Percentiles rank a stretch among this genome's conserved stretches.
These are phyloP conservation scores for Penicillium psychrofluorescens DNA, from an alignment of 495 filamentous ascomycete genomes.

Conservation along the genomic window DNA sequence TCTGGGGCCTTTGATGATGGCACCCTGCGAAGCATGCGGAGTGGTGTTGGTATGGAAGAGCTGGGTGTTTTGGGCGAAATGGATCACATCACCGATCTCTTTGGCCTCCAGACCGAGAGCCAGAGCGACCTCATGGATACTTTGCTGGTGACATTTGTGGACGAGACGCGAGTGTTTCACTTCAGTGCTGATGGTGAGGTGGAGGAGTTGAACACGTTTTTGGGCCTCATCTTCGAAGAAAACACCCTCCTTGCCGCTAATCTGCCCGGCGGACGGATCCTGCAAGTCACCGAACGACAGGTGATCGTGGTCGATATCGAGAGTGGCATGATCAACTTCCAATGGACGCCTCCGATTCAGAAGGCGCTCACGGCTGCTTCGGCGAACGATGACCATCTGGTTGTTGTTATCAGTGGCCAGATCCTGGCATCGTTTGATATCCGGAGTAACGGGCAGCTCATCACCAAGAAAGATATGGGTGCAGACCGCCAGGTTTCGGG, in stretches of 20 bases:
- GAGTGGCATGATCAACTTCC: conserved; percentile 56
- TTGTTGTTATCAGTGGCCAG: conserved; percentile 68
- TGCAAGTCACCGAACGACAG: conserved; percentile 69
- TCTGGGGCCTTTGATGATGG: conserved; percentile 85
- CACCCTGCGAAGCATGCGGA: conserved; percentile 78
- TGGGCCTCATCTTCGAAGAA: conserved; percentile 60
- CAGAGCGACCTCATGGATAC: conserved; percentile 50
- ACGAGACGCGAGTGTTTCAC: conserved; percentile 74
- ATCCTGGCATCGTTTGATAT: conserved; percentile 61
- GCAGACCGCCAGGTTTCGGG: conserved; percentile 74
- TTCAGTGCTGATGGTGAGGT: conserved; percentile 73
- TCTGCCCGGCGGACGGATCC: conserved; percentile 50
- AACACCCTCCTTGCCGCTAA: conserved; percentile 67
- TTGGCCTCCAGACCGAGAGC: conserved; percentile 49
- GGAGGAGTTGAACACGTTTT: conserved; percentile 72
- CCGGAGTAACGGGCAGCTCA: conserved; percentile 45
- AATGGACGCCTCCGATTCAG: conserved; percentile 56
- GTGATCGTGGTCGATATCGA: conserved; percentile 61
- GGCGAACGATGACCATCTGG: conserved; percentile 56
- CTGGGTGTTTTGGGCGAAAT: conserved; percentile 76
- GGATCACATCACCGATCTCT: conserved; percentile 64
- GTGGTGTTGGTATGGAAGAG: conserved; percentile 90
- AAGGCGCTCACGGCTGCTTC: conserved; percentile 71
- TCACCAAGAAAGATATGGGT: conserved; percentile 51
- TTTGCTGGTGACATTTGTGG: conserved; percentile 72